Percentiles rank a stretch among this genome's conserved stretches.
Evolutionary conservation across 805 yeast species (phyloP).

Genomic region (Cyberlindnera japonica): DNA sequence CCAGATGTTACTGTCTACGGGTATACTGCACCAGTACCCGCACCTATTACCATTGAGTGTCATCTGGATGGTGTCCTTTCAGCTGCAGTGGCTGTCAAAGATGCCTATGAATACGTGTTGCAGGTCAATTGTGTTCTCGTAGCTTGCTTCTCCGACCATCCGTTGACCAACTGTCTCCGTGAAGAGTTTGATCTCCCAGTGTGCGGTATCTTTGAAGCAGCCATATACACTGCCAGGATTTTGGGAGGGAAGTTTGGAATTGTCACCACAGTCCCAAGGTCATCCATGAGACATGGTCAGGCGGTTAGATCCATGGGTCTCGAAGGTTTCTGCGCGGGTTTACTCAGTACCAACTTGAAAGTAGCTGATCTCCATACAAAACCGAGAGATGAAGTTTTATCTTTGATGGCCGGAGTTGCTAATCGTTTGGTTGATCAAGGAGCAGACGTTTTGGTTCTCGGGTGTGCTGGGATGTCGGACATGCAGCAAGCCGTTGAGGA

Average conservation of each 20-base stretch:
- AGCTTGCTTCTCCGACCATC: slow-evolving; percentile 36
- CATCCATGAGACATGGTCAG: slow-evolving; percentile 32
- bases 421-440: slow-evolving; percentile 27
- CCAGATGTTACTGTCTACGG: slow-evolving; percentile 32
- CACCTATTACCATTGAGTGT: slow-evolving; percentile 32
- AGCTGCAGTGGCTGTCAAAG: slow-evolving; percentile 30
- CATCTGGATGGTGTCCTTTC: slow-evolving; percentile 34
- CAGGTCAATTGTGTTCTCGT: slow-evolving; percentile 33
- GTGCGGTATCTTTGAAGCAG: slow-evolving; percentile 36
- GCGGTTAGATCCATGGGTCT: slow-evolving; percentile 30
- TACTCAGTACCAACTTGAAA: slow-evolving; percentile 30
- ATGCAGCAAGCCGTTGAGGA: slow-evolving; percentile 26
- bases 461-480: slow-evolving; percentile 33
- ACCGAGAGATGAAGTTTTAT: slow-evolving; percentile 29
- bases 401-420: slow-evolving; percentile 28
- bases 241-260: slow-evolving; percentile 34
- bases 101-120: slow-evolving; percentile 26
- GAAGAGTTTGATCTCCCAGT: slow-evolving; percentile 34
- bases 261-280: slow-evolving; percentile 30
- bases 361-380: slow-evolving; percentile 33
- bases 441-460: slow-evolving; percentile 30
- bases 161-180: slow-evolving; percentile 31
- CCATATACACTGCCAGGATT: slow-evolving; percentile 30
- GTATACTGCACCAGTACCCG: slow-evolving; percentile 28
- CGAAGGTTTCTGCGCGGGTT: slow-evolving; percentile 31